A percentile compares a stretch with the other conserved stretches of the same genome.
These are phyloP conservation scores for Malus hybrid DNA, from an alignment of 331 rosid species.

Conservation along the genomic window DNA sequence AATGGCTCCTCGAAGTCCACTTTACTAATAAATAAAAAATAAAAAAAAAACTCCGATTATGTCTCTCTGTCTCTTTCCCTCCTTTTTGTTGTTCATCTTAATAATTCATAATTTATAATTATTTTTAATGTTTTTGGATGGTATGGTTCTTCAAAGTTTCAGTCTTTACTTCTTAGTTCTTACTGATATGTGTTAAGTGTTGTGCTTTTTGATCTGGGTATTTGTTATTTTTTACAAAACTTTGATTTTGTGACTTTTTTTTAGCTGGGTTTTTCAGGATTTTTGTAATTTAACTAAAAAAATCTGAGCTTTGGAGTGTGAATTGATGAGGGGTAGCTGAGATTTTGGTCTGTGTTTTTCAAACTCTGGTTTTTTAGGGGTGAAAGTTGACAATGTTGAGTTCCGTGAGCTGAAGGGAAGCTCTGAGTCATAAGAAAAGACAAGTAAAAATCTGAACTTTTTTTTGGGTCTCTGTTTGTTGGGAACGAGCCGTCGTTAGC, in stretches of 20 bases:
- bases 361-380: not conserved
- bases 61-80: not conserved
- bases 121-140: not conserved
- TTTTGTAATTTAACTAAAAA: not conserved
- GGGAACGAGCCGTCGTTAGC: conserved; percentile 42
- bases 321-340: not conserved
- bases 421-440: not conserved
- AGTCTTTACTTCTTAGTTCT: not conserved
- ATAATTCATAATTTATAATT: not conserved
- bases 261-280: not conserved
- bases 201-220: not conserved
- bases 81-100: not conserved
- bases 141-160: not conserved
- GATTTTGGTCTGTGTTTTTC: not conserved
- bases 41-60: not conserved
- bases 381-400: conserved; percentile 2
- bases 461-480: conserved; percentile 10
- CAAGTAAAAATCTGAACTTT: not conserved
- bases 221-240: not conserved
- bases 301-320: not conserved
- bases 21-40: too few relatives aligned
- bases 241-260: not conserved
- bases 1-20: too few relatives aligned
- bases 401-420: not conserved
- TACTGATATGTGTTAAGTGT: not conserved